phyloP scores from a whole-genome alignment of 1,284 basidiomycete species.

The Pseudozyma thailandica region DNA sequence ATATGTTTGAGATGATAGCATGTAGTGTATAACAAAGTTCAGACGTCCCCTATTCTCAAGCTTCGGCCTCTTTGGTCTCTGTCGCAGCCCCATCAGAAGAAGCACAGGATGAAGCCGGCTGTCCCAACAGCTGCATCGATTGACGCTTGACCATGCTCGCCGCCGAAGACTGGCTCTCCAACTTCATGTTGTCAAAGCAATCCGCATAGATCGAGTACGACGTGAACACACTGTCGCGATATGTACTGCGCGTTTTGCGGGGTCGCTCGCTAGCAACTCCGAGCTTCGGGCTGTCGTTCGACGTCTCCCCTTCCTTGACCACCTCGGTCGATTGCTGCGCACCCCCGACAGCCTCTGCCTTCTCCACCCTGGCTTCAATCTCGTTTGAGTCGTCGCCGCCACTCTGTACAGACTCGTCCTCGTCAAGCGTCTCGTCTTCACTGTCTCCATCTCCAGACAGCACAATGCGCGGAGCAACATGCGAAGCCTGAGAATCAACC shows the following conservation, averaged over 20 bases:
- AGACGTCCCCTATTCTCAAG: neutral
- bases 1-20: too few relatives aligned
- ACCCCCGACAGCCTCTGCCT: neutral
- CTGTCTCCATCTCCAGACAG: slow-evolving; percentile 20
- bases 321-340: neutral
- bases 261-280: slow-evolving; percentile 15
- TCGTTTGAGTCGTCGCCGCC: slow-evolving; percentile 23
- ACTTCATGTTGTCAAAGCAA: slow-evolving; percentile 49
- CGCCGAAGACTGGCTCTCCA: slow-evolving; percentile 46
- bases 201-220: slow-evolving; percentile 55
- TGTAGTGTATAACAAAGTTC: neutral
- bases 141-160: slow-evolving; percentile 50
- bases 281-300: slow-evolving; percentile 1
- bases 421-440: slow-evolving; percentile 12
- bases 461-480: slow-evolving; percentile 30
- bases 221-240: slow-evolving; percentile 49
- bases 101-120: too few relatives aligned
- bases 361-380: neutral
- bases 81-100: neutral
- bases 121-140: slow-evolving; percentile 25
- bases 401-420: slow-evolving; percentile 10
- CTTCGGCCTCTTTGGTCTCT: slow-evolving; percentile 5
- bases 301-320: neutral
- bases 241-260: slow-evolving; percentile 30
- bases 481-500: slow-evolving; percentile 1